Conservation (phyloP, 768 basidiomycete species). For the Leccinum imitatum region DNA sequence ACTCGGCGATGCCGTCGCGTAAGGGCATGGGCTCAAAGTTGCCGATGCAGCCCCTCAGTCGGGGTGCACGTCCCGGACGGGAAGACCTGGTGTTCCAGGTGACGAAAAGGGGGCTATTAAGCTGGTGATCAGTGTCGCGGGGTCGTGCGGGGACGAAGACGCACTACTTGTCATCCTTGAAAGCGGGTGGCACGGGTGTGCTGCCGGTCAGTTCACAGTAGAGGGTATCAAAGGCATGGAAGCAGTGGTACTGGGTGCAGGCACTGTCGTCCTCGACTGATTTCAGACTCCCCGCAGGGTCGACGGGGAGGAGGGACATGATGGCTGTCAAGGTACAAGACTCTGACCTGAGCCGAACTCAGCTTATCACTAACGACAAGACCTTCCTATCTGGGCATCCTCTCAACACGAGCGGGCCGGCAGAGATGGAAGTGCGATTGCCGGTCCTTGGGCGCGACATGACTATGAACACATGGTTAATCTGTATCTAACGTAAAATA, state of each 20-base stretch:
- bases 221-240: conserved; percentile 77
- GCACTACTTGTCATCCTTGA: conserved; percentile 78
- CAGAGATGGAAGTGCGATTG: conserved; percentile 6
- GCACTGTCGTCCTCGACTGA: conserved; percentile 42
- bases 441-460: conserved; percentile 10
- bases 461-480: conserved; percentile 39
- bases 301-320: conserved; percentile 59
- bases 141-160: conserved; percentile 34
- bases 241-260: conserved; percentile 76
- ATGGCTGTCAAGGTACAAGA: conserved; percentile 38
- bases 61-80: conserved; percentile 56
- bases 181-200: conserved; percentile 57
- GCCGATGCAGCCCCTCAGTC: conserved; percentile 92
- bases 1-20: conserved; percentile 78
- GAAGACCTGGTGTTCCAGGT: conserved; percentile 86
- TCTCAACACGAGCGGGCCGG: conserved; percentile 1
- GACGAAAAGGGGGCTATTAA: conserved; percentile 75
- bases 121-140: conserved; percentile 6
- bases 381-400: conserved; percentile 30
- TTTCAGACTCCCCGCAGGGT: conserved; percentile 43
- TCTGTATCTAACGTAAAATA: conserved; percentile 38
- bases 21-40: conserved; percentile 80
- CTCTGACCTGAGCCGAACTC: not conserved
- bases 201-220: conserved; percentile 67
- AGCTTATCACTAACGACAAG: conserved; percentile 7